Evolutionary conservation across 2,329 filamentous ascomycete species (phyloP), one percentile per base, ranked within the genome.

Genomic region (Lecanoromycetidae sp.): DNA sequence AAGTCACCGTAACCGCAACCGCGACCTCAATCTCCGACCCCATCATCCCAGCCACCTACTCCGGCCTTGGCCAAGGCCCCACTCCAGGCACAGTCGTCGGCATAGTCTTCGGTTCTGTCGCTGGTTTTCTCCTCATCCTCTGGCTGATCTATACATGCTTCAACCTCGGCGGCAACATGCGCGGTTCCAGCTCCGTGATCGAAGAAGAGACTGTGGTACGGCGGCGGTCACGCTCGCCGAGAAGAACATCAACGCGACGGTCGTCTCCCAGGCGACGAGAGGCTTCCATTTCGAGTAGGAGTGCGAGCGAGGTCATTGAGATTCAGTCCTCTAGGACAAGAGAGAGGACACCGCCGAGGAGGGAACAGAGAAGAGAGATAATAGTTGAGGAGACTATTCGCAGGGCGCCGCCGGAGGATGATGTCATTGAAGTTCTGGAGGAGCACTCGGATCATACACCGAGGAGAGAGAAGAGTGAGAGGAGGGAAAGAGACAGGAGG

Each of bases 31-130:
- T 15, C 29, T 5, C 13, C 12, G 36, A 34, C 22, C 46, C 43
- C 8, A 29, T 54, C 51, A 79, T 83, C 55, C 77, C 79, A 1
- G 71, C 75, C 22, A 76, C 76, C 55, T 83, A 83, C 62, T 67
- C 71, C 37, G 66, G 68, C 44, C 64, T 76, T 27, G 62, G 73
- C 58, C 57, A 63, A 22, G 71, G 75, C 5, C 76, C 76, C 0
- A 38, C 67, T 1, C 71, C 77, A 0, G 77, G 75, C 45, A 71
- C 71, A 32, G 71, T 82, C 1, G 76, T 70, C 8, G 79, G 78
- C 46, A 80, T 81, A 49, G 72, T 66, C 52, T 59, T 74, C 57
- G 54, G 70, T 60, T 56, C 58, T 49, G 62, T 73, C 39, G 66
- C 62, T 23, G 75, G 68, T 44, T 73, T 78, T 58, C 58, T 77